Percentiles rank a stretch among this genome's conserved stretches.
phyloP scores from a whole-genome alignment of 1,284 basidiomycete genomes.

The Mycena sp. region DNA sequence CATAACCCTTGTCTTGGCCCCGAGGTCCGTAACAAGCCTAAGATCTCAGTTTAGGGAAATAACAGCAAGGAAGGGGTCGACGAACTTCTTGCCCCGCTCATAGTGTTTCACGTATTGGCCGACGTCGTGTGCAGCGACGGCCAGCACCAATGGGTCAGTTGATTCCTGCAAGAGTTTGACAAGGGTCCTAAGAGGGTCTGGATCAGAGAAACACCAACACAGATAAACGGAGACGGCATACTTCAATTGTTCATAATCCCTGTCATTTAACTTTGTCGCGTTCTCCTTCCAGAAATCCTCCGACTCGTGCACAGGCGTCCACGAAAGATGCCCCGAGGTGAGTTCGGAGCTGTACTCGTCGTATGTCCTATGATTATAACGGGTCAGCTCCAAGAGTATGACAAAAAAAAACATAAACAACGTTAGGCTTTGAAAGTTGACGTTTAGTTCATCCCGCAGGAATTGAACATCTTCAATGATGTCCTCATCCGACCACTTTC shows the following conservation, averaged over 20 bases:
- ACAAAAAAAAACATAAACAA: conserved; percentile 48
- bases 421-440: conserved; percentile 90
- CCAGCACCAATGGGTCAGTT: conserved; percentile 79
- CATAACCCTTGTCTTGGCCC: conserved; percentile 93
- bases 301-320: conserved; percentile 95
- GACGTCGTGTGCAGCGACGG: conserved; percentile 92
- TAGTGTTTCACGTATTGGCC: conserved; percentile 93
- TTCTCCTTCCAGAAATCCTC: conserved; percentile 99
- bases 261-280: conserved; percentile 84
- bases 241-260: conserved; percentile 85
- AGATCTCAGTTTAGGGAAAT: conserved; percentile 15
- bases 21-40: conserved; percentile 84
- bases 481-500: conserved; percentile 97
- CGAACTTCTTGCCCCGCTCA: conserved; percentile 90
- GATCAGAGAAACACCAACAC: not conserved
- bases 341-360: conserved; percentile 97
- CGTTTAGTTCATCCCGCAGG: conserved; percentile 83
- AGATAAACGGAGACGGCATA: conserved; percentile 40
- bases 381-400: not conserved
- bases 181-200: conserved; percentile 62
- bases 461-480: conserved; percentile 92
- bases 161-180: conserved; percentile 80
- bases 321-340: conserved; percentile 89
- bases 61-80: conserved; percentile 9
- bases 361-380: conserved; percentile 74